Evolutionary conservation across 2,329 filamentous ascomycete genomes (phyloP).

Genomic region (Plenodomus tracheiphilus): DNA sequence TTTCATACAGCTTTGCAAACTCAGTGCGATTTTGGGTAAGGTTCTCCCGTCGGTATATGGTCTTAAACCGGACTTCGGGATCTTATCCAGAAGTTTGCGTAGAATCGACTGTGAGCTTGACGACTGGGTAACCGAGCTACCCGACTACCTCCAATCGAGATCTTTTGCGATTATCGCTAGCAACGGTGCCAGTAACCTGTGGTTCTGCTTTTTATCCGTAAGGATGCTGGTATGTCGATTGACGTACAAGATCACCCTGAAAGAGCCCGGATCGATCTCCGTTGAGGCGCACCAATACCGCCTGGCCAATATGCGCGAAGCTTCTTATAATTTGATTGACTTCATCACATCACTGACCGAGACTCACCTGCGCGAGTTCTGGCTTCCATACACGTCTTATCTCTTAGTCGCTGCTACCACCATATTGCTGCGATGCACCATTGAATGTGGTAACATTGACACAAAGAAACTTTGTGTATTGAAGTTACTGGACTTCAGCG

Average conservation of each 20-base stretch:
- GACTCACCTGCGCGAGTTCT: conserved; percentile 19
- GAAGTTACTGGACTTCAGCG: conserved; percentile 10
- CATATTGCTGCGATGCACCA: conserved; percentile 17
- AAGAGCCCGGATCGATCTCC: neutral
- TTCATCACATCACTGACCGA: conserved; percentile 12
- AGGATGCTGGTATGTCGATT: conserved; percentile 18
- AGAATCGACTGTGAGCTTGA: conserved; percentile 15
- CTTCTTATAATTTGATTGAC: conserved; percentile 7
- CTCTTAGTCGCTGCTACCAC: conserved; percentile 22
- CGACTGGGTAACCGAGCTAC: conserved; percentile 15
- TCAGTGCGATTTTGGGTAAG: conserved; percentile 21
- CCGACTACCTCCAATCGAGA: conserved; percentile 3
- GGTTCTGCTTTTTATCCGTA: conserved; percentile 20
- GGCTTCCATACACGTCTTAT: conserved; percentile 26
- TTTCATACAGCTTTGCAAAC: conserved; percentile 19
- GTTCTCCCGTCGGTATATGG: conserved; percentile 21
- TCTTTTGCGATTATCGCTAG: neutral
- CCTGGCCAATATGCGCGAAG: conserved; percentile 13
- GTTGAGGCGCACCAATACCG: conserved; percentile 12
- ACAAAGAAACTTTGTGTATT: conserved; percentile 9
- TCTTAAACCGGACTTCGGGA: conserved; percentile 7
- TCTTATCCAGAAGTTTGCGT: conserved; percentile 9
- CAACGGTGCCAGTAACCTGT: conserved; percentile 21
- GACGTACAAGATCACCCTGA: conserved; percentile 10
- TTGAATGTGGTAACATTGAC: conserved; percentile 12